Evolutionary conservation across 1,284 basidiomycete species (phyloP), one percentile per base, ranked within the genome.

Genomic region (Exobasidium rhododendri): DNA sequence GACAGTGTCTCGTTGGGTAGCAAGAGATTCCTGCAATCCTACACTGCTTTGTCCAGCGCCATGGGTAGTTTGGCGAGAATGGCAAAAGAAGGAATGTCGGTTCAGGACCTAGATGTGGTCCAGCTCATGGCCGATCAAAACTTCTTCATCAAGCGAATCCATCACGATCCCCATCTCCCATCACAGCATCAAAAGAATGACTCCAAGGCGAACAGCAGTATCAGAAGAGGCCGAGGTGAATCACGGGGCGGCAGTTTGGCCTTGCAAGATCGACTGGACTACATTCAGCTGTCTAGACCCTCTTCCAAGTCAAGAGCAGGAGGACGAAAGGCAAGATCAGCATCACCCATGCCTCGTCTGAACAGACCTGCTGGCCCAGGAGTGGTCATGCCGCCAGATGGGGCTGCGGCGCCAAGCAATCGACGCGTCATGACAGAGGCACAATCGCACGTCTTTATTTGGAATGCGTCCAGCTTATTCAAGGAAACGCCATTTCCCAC

Each of bases 61-160:
- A 62, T 62, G 61, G 28, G 30, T 22, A 62, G 49, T 11, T 43
- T 62, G 31, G 57, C 58, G 6, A 44, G 59, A 22, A 29, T 62
- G 44, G 58, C 58, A 24, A 22, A 26, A 52, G 30, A 54, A 31
- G 50, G 50, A 46, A 51, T 30, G 32, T 32, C 22, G 28, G 46
- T 52, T 31, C 29, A 47, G 22, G 57, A 58, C 35, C 29, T 58
- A 20, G 57, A 58, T 28, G 57, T 58, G 3, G 43, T 58, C 22
- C 57, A 58, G n/a, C 45, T 58, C 13, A 49, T 58, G 52, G 52
- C 20, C 2, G 52, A 55, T 55, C 52, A 55, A 44, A 31, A 26
- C 6, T 55, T 55, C 52, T 44, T 55, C 17, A 26, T 14, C 4
- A 50, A 50, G 28, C 22, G 47, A 50, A 24, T 50, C 14, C 47